phyloP scores from a whole-genome alignment of 176 grass and related monocot genomes.

The Typha latifolia region DNA sequence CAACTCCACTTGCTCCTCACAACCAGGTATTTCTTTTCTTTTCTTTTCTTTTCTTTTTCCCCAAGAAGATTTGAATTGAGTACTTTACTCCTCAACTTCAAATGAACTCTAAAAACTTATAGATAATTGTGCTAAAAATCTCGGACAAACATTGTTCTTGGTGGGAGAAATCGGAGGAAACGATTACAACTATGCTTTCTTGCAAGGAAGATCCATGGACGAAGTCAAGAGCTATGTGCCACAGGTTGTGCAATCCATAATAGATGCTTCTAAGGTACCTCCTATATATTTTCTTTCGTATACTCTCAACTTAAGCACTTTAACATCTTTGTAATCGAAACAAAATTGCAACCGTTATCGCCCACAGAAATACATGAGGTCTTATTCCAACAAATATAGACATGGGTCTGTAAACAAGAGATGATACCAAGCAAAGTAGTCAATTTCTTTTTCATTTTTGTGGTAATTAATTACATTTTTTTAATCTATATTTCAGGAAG shows the following conservation, averaged over 20 bases:
- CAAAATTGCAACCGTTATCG: too few relatives aligned
- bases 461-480: background rate
- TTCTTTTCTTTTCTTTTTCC: too few relatives aligned
- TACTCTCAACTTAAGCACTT: too few relatives aligned
- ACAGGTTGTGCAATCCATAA: slow-evolving; percentile 47
- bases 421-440: background rate
- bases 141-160: slow-evolving; percentile 56
- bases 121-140: slow-evolving; percentile 44
- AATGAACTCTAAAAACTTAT: background rate
- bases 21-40: background rate
- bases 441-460: too few relatives aligned
- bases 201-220: slow-evolving; percentile 44
- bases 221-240: slow-evolving; percentile 54
- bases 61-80: too few relatives aligned
- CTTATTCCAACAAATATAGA: too few relatives aligned
- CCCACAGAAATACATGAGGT: too few relatives aligned
- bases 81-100: too few relatives aligned
- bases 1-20: slow-evolving; percentile 51
- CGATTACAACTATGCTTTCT: slow-evolving; percentile 92
- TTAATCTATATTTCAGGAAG: slow-evolving; percentile 21
- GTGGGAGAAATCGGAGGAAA: slow-evolving; percentile 93
- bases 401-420: background rate
- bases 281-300: background rate
- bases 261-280: slow-evolving; percentile 45
- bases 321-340: background rate